Evolutionary conservation across 1,139 yeast genomes (phyloP).

Genomic region (Geotrichum carabidarum): DNA sequence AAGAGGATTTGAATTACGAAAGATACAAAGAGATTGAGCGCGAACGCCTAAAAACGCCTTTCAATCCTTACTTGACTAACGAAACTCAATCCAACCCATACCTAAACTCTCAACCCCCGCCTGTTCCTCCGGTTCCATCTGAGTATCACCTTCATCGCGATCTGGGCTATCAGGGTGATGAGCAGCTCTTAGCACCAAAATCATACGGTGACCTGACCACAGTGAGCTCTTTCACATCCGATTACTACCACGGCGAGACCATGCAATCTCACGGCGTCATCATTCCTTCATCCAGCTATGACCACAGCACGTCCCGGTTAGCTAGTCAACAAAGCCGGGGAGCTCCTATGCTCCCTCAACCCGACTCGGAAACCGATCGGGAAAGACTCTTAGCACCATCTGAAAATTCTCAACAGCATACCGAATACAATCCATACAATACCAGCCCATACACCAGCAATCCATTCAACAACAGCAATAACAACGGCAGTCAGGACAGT

Average conservation of each 20-base stretch:
- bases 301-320: not conserved
- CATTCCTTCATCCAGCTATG: not conserved
- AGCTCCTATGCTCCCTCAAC: not conserved
- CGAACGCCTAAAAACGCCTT: slow-evolving; percentile 13
- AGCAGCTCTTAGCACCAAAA: not conserved
- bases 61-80: slow-evolving; percentile 8
- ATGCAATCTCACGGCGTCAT: slow-evolving; percentile 6
- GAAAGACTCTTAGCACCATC: not conserved
- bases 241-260: not conserved
- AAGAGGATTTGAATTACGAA: slow-evolving; percentile 31
- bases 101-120: not conserved
- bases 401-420: not conserved
- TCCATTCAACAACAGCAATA: too few relatives aligned
- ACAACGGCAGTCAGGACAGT: too few relatives aligned
- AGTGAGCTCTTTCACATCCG: not conserved
- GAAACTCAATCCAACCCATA: not conserved
- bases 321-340: not conserved
- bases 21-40: slow-evolving; percentile 22
- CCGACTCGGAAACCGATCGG: not conserved
- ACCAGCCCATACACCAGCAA: too few relatives aligned
- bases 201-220: not conserved
- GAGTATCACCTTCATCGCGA: not conserved
- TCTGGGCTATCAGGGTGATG: not conserved
- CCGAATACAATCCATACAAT: not conserved
- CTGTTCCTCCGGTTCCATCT: not conserved